Percentiles rank a stretch among this genome's conserved stretches.
Evolutionary conservation across 225 moss, liverwort and hornwort genomes (phyloP).

Genomic region (Bryum argenteum): DNA sequence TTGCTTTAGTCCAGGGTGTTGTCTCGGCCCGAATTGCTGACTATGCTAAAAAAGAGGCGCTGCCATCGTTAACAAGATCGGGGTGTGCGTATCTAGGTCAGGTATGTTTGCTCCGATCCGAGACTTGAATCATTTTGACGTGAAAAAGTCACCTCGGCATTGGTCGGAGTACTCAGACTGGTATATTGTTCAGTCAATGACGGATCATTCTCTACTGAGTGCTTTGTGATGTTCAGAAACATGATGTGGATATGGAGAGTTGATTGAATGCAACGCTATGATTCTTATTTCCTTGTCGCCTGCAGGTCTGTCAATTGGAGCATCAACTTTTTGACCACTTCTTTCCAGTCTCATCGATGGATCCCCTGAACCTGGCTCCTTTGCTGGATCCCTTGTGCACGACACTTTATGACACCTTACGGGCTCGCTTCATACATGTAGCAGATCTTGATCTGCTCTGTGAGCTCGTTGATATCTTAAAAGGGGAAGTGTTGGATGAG

Average conservation of each 20-base stretch:
- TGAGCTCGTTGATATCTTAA: slow-evolving; percentile 93
- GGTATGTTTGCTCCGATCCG: slow-evolving; percentile 51
- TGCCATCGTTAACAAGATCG: slow-evolving; percentile 92
- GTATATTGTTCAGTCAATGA: background rate
- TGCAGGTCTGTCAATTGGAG: slow-evolving; percentile 95
- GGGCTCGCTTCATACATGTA: slow-evolving; percentile 93
- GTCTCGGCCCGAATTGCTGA: slow-evolving; percentile 75
- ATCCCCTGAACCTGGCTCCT: slow-evolving; percentile 82
- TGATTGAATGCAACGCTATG: slow-evolving; percentile 7
- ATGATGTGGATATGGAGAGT: slow-evolving; percentile 5
- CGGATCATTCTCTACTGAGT: background rate
- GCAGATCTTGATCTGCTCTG: slow-evolving; percentile 94
- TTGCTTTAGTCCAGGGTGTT: slow-evolving; percentile 82
- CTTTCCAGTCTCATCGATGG: slow-evolving; percentile 82
- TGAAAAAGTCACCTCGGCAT: background rate
- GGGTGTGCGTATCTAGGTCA: slow-evolving; percentile 97
- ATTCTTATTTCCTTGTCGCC: slow-evolving; percentile 18
- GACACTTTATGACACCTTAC: slow-evolving; percentile 91
- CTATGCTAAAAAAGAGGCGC: slow-evolving; percentile 80
- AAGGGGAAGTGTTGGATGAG: slow-evolving; percentile 92
- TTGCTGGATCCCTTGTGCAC: slow-evolving; percentile 94
- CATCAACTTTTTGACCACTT: slow-evolving; percentile 97
- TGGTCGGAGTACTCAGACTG: background rate
- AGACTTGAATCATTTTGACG: slow-evolving; percentile 6
- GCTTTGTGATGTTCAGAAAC: background rate